A percentile compares a stretch with the other conserved stretches of the same genome.
These are phyloP conservation scores for Coniferiporia weirii DNA, from an alignment of 1,284 basidiomycete genomes.

Conservation along the genomic window DNA sequence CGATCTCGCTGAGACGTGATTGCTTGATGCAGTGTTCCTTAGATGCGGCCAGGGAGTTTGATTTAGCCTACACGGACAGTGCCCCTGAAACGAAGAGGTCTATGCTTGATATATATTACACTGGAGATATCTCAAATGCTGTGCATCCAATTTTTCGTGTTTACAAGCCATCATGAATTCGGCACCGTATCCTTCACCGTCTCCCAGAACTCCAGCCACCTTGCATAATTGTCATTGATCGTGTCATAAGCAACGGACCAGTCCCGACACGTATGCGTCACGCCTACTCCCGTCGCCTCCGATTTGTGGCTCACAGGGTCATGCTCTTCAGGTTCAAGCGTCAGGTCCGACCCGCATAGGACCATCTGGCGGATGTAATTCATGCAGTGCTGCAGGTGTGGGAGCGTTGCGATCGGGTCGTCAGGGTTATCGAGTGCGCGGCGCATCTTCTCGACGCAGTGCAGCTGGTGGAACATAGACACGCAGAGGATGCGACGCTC, in stretches of 20 bases:
- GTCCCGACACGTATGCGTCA: constrained; percentile 17
- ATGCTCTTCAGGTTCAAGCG: constrained; percentile 14
- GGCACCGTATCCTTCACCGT: constrained; percentile 9
- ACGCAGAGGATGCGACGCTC: constrained; percentile 17
- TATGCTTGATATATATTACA: too few species aligned
- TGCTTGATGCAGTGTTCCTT: too few species aligned
- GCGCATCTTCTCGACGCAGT: constrained; percentile 29
- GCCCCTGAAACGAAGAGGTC: too few species aligned
- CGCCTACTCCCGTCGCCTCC: constrained; percentile 9
- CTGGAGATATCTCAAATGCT: neutral
- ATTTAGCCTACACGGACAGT: too few species aligned
- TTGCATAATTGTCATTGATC: constrained; percentile 15
- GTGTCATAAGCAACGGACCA: constrained; percentile 16
- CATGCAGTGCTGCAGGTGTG: constrained; percentile 30
- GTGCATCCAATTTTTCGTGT: neutral
- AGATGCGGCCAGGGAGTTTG: too few species aligned
- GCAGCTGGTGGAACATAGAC: constrained; percentile 32
- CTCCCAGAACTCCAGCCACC: constrained; percentile 16
- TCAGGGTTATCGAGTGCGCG: constrained; percentile 20
- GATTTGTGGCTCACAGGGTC: neutral
- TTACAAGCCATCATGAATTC: neutral
- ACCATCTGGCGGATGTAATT: constrained; percentile 20
- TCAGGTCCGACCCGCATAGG: constrained; percentile 16
- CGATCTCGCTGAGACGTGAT: too few species aligned
- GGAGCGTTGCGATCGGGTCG: constrained; percentile 13